Conservation (phyloP, 2,329 filamentous ascomycete species). For the Shiraia bambusicola region DNA sequence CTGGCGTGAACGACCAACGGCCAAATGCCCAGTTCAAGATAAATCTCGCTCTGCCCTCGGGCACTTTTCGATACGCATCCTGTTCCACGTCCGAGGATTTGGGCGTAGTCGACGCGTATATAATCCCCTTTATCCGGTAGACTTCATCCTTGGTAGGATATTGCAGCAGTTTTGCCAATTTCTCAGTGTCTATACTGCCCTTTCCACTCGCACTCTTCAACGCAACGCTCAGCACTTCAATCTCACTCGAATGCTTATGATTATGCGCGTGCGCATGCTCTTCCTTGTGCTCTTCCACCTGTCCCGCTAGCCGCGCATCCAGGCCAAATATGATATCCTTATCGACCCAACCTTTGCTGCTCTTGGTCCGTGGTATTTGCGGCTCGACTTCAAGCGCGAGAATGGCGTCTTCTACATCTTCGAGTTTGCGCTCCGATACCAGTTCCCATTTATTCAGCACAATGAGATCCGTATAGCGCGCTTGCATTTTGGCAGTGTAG, state of each 20-base stretch:
- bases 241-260: conserved; percentile 73
- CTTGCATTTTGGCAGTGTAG: conserved; percentile 85
- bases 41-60: conserved; percentile 58
- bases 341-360: conserved; percentile 74
- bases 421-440: conserved; percentile 71
- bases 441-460: conserved; percentile 92
- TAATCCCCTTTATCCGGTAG: conserved; percentile 84
- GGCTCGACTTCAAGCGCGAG: conserved; percentile 79
- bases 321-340: conserved; percentile 82
- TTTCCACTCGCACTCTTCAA: conserved; percentile 55
- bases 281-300: conserved; percentile 46
- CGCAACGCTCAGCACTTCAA: conserved; percentile 86
- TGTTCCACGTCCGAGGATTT: conserved; percentile 48
- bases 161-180: conserved; percentile 58
- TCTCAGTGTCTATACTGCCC: conserved; percentile 62
- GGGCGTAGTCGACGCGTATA: conserved; percentile 51
- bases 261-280: conserved; percentile 48
- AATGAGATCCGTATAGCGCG: conserved; percentile 84
- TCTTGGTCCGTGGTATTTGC: conserved; percentile 77
- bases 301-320: conserved; percentile 72
- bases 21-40: conserved; percentile 99
- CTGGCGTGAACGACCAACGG: conserved; percentile 83
- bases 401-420: conserved; percentile 75
- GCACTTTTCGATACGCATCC: conserved; percentile 39
- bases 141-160: conserved; percentile 87